These are phyloP conservation scores for Selenicereus undatus DNA, from an alignment of 148 eudicot species.

Conservation along the genomic window DNA sequence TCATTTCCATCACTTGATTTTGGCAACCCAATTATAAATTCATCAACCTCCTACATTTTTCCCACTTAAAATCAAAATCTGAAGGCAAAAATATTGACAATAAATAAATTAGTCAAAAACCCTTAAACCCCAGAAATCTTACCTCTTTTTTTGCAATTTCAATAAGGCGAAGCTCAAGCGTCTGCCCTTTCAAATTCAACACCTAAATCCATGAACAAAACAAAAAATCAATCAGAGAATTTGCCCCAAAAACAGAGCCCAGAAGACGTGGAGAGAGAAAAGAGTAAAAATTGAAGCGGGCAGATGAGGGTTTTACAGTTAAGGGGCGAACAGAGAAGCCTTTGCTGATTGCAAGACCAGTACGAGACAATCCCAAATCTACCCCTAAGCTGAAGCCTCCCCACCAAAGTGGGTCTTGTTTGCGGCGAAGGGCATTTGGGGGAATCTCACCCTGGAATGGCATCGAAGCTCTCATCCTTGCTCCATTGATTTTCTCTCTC, in stretches of 20 bases:
- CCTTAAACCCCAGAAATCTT: not conserved
- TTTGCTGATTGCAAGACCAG: conserved; percentile 68
- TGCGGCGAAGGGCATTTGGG: conserved; percentile 54
- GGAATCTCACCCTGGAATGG: conserved; percentile 27
- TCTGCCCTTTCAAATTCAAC: conserved; percentile 39
- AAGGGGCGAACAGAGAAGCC: conserved; percentile 67
- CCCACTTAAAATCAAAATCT: not conserved
- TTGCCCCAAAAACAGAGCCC: not conserved
- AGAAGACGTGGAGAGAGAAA: not conserved
- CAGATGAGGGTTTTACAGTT: conserved; percentile 31
- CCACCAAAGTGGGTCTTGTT: conserved; percentile 45
- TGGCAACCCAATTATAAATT: conserved; percentile 65
- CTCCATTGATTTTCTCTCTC: conserved; percentile 1
- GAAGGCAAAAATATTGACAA: not conserved
- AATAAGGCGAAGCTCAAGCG: conserved; percentile 37
- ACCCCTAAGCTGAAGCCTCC: conserved; percentile 70
- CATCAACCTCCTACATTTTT: conserved; percentile 58
- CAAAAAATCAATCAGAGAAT: not conserved
- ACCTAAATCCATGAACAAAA: conserved; percentile 25
- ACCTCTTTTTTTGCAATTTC: conserved; percentile 47
- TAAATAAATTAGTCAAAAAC: not conserved
- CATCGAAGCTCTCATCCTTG: conserved; percentile 5
- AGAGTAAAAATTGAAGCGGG: not conserved
- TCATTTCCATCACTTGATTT: conserved; percentile 52
- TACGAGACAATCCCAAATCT: conserved; percentile 66